Evolutionary conservation across 768 basidiomycete genomes (phyloP).

Genomic region (Mrakia gelida): DNA sequence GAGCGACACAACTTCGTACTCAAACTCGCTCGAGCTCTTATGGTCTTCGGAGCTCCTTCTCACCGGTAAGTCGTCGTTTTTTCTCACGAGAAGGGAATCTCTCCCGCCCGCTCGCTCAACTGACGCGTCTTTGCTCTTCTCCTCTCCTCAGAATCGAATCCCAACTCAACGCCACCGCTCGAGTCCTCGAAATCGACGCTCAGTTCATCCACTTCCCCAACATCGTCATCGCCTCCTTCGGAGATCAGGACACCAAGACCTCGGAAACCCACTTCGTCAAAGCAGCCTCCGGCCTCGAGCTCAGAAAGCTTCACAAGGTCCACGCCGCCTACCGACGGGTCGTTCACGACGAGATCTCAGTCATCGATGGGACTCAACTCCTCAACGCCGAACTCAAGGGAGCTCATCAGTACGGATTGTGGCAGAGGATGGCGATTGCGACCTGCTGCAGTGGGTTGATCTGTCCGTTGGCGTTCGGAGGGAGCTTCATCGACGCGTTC

Average conservation of each 20-base stretch:
- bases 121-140: neutral
- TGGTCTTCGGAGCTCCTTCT: conserved; percentile 25
- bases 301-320: conserved; percentile 11
- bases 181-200: conserved; percentile 17
- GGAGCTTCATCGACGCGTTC: conserved; percentile 56
- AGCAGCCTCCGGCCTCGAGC: conserved; percentile 8
- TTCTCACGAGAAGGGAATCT: neutral
- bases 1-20: conserved; percentile 3
- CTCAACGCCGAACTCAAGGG: conserved; percentile 56
- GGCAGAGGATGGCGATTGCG: conserved; percentile 62
- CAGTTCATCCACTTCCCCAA: conserved; percentile 17
- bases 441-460: conserved; percentile 71
- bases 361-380: conserved; percentile 14
- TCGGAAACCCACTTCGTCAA: conserved; percentile 22
- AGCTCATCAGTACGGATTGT: conserved; percentile 60
- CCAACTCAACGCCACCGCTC: conserved; percentile 11
- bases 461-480: conserved; percentile 61
- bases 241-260: conserved; percentile 8
- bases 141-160: conserved; percentile 10
- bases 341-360: conserved; percentile 20
- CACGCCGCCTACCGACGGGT: conserved; percentile 11
- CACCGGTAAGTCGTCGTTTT: neutral
- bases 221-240: conserved; percentile 17
- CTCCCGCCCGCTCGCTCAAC: neutral
- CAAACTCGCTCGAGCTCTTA: conserved; percentile 15